phyloP scores from a whole-genome alignment of 306 rosid species.

The Gastrolobium bilobum region DNA sequence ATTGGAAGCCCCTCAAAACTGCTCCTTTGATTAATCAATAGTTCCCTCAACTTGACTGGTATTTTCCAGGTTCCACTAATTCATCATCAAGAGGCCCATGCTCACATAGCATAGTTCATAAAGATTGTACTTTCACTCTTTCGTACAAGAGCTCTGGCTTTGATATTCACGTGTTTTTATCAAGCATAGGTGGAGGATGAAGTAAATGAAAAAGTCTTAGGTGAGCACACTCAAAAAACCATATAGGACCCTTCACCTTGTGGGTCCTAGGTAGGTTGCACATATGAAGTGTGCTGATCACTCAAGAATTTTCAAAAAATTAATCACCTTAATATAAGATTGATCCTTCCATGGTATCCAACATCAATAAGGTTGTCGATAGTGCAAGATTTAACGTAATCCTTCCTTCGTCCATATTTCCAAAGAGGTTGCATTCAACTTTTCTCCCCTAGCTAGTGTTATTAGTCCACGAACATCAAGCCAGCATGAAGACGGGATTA shows the following conservation, averaged over 20 bases:
- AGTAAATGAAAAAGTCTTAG: neutral
- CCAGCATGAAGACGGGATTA: no score
- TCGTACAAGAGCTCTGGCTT: neutral
- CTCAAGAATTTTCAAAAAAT: neutral
- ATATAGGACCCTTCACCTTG: neutral
- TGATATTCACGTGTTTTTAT: neutral
- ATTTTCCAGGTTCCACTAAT: constrained; percentile 46
- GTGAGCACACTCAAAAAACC: neutral
- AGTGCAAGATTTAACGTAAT: constrained; percentile 55
- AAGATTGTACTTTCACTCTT: neutral
- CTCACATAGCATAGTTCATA: neutral
- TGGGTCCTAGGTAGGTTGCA: neutral
- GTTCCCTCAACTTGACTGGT: constrained; percentile 54
- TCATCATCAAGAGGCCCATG: constrained; percentile 64
- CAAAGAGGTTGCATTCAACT: no score
- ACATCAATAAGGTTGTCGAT: constrained; percentile 59
- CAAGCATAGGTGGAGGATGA: neutral
- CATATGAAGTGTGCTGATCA: neutral
- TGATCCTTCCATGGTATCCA: constrained; percentile 60
- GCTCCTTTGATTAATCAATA: constrained; percentile 58
- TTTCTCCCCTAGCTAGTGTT: no score
- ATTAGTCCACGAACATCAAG: no score
- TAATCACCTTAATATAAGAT: constrained; percentile 54
- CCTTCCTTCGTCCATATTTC: constrained; percentile 47
- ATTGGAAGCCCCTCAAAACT: constrained; percentile 63